A percentile compares a stretch with the other conserved stretches of the same genome.
phyloP scores from a whole-genome alignment of 2,329 filamentous ascomycete species.

The Xylaria digitata region DNA sequence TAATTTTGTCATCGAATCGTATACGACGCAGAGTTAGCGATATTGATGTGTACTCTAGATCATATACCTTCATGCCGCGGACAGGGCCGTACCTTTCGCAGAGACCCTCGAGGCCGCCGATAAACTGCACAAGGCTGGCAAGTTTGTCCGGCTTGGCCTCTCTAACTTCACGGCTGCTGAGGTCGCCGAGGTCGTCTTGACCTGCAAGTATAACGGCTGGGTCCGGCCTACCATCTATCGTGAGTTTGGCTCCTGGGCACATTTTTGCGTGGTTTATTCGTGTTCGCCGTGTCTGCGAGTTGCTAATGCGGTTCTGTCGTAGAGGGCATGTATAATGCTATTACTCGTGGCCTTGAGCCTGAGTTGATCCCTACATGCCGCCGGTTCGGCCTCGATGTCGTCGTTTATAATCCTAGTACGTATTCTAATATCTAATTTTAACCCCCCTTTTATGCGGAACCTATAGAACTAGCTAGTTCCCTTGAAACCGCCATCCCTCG shows the following conservation, averaged over 20 bases:
- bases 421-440: not conserved
- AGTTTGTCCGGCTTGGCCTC: slow-evolving; percentile 83
- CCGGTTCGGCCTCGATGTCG: slow-evolving; percentile 81
- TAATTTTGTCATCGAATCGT: not conserved
- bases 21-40: not conserved
- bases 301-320: not conserved
- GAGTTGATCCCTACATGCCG: slow-evolving; percentile 80
- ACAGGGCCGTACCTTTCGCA: slow-evolving; percentile 76
- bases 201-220: slow-evolving; percentile 83
- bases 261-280: not conserved
- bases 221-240: slow-evolving; percentile 84
- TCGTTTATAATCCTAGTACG: slow-evolving; percentile 78
- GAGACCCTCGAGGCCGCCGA: slow-evolving; percentile 83
- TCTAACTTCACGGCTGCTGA: slow-evolving; percentile 90
- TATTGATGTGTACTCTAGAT: slow-evolving; percentile 57
- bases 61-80: slow-evolving; percentile 79
- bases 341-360: slow-evolving; percentile 78
- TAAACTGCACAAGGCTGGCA: slow-evolving; percentile 85
- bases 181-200: slow-evolving; percentile 84
- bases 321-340: slow-evolving; percentile 83
- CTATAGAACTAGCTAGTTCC: not conserved
- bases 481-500: not conserved
- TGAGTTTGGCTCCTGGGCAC: slow-evolving; percentile 50
- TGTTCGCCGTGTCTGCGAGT: too few species aligned
- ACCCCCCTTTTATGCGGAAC: not conserved